Evolutionary conservation across 257 asterid species (phyloP), one percentile per base, ranked within the genome.

Genomic region (Hygrophila difformis): DNA sequence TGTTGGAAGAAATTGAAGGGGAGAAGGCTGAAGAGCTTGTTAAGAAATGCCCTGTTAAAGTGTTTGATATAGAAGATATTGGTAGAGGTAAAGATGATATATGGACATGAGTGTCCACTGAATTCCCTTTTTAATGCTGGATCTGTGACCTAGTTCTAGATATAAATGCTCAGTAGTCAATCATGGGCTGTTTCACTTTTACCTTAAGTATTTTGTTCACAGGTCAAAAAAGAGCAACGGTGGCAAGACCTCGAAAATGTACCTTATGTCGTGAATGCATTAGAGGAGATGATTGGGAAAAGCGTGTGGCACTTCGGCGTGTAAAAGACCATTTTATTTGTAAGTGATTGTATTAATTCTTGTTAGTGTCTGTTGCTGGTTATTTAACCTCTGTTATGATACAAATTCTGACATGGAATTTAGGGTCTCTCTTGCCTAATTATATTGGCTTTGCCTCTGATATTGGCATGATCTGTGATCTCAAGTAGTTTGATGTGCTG

Each of bases 271-370:
- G 98, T 59, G 93, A 89, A 78, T 85, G 96, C 78, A 72, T 79
- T 55, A 62, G 88, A 61, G 94, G 77, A 33, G 87, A 66, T 60
- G 92, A 57, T 37, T 89, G 98, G 98, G 88, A 79, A 36, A 64
- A 75, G 60, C 65, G 55, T 39, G 93, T 82, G 18, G 61, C 80
- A 12, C 62, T 89, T 51, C 72, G 81, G 18, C 93, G 94, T 24
- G 88, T 89, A 46, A 89, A 85, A 63, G 79, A 89, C 64, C 96
- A 89, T 70, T 89, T 89, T 73, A 80, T 85, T 58, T 89, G 98
- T 85, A 78, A 89, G 97, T 77, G 39, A 51, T 15, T 42, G 58
- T 29, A 49, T 28, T 14, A 20, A 53, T 16, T 18, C 12, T 51
- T 22, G 20, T 0, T 31, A 31, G 8, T 53, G 26, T 26, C 33